These are phyloP conservation scores for Coemansia sp. DNA, from an alignment of 192 early-diverging fungal genomes.

Conservation along the genomic window DNA sequence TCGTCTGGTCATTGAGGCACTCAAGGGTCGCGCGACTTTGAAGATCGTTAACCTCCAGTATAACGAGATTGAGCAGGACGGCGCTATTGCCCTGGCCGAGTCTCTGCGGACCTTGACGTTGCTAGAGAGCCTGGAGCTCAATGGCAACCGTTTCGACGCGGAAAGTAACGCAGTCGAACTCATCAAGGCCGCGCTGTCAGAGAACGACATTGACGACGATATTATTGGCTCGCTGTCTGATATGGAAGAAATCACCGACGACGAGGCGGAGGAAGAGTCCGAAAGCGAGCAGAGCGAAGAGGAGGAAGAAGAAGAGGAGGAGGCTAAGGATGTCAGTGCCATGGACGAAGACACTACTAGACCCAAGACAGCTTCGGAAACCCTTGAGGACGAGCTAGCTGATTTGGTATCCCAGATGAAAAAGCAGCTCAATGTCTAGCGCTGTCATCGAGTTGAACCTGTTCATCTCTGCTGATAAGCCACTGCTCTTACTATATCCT, in stretches of 20 bases:
- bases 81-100: slow-evolving; percentile 66
- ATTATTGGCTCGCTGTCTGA: slow-evolving; percentile 93
- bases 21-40: slow-evolving; percentile 61
- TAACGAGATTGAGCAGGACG: slow-evolving; percentile 86
- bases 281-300: slow-evolving; percentile 56
- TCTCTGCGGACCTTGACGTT: slow-evolving; percentile 66
- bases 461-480: neutral
- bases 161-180: slow-evolving; percentile 76
- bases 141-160: slow-evolving; percentile 89
- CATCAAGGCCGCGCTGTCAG: slow-evolving; percentile 69
- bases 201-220: slow-evolving; percentile 69
- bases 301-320: slow-evolving; percentile 29
- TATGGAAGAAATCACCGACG: slow-evolving; percentile 80
- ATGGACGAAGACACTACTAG: slow-evolving; percentile 17
- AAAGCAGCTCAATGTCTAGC: slow-evolving; percentile 42
- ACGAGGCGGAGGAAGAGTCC: slow-evolving; percentile 67
- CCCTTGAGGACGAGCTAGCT: slow-evolving; percentile 37
- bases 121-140: slow-evolving; percentile 75
- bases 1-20: slow-evolving; percentile 63
- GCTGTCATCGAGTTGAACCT: neutral
- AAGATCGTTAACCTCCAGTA: slow-evolving; percentile 75
- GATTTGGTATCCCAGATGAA: slow-evolving; percentile 54
- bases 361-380: slow-evolving; percentile 34
- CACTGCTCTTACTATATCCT: neutral
- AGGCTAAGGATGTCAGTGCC: slow-evolving; percentile 11